A percentile compares a stretch with the other conserved stretches of the same genome.
These are phyloP conservation scores for Fraxinus paxiana DNA, from an alignment of 305 asterid species.

Conservation along the genomic window DNA sequence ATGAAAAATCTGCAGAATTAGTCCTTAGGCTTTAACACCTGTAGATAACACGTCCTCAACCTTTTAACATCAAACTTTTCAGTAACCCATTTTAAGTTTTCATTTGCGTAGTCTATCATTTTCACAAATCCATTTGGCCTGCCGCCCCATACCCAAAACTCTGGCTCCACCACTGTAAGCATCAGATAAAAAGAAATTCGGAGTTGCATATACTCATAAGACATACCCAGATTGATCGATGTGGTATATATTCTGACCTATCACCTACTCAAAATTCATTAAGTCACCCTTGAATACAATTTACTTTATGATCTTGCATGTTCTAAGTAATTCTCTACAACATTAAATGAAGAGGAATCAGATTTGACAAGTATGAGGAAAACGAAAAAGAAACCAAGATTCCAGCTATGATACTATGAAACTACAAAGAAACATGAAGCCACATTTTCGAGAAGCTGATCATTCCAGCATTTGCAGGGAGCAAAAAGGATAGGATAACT, in stretches of 20 bases:
- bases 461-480: conserved; percentile 11
- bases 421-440: conserved; percentile 1
- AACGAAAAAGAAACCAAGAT: background rate
- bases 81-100: background rate
- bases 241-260: background rate
- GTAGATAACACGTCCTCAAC: background rate
- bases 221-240: background rate
- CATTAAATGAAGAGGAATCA: background rate
- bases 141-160: background rate
- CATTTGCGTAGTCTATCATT: background rate
- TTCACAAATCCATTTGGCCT: background rate
- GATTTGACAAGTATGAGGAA: background rate
- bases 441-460: background rate
- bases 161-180: background rate
- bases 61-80: background rate
- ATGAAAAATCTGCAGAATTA: background rate
- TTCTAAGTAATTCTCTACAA: background rate
- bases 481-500: conserved; percentile 4
- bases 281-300: background rate
- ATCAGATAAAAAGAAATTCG: background rate
- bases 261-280: background rate
- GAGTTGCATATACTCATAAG: background rate
- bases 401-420: background rate
- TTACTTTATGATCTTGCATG: conserved; percentile 14
- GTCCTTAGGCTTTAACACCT: background rate